Conservation (phyloP, 2,329 filamentous ascomycete genomes). For the Alternaria sp. region DNA sequence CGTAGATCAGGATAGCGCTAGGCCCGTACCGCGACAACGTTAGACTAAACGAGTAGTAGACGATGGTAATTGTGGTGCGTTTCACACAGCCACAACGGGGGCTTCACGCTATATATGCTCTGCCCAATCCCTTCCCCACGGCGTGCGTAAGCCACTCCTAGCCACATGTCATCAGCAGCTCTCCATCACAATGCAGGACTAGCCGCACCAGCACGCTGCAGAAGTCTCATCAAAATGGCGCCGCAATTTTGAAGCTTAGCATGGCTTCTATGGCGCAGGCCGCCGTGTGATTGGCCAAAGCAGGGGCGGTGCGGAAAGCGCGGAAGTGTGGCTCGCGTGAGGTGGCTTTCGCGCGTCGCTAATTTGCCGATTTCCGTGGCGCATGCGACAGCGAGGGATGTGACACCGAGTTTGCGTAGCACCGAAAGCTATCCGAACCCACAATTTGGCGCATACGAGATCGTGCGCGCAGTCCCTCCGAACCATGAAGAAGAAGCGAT, state of each 20-base stretch:
- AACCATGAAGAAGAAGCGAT: background rate
- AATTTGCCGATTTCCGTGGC: slow-evolving; percentile 22
- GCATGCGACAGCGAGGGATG: slow-evolving; percentile 4
- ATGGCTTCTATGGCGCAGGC: slow-evolving; percentile 11
- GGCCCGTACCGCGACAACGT: background rate
- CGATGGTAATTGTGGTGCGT: background rate
- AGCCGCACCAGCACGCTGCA: slow-evolving; percentile 16
- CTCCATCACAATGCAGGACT: slow-evolving; percentile 15
- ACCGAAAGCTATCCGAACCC: background rate
- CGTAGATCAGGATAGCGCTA: background rate
- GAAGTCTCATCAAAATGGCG: slow-evolving; percentile 3
- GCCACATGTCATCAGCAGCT: slow-evolving; percentile 9
- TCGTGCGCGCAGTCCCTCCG: background rate
- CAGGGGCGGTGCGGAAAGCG: slow-evolving; percentile 17
- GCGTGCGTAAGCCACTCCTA: slow-evolving; percentile 21
- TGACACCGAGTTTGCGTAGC: background rate
- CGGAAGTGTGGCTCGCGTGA: slow-evolving; percentile 17
- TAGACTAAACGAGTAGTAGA: background rate
- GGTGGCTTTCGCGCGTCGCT: slow-evolving; percentile 11
- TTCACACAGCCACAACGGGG: slow-evolving; percentile 13
- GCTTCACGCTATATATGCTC: slow-evolving; percentile 11
- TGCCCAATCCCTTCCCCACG: slow-evolving; percentile 4
- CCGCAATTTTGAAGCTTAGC: slow-evolving; percentile 5
- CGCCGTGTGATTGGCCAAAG: slow-evolving; percentile 9
- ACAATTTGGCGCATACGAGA: background rate